These are phyloP conservation scores for Chiua sp. DNA, from an alignment of 1,284 basidiomycete species.

Conservation along the genomic window DNA sequence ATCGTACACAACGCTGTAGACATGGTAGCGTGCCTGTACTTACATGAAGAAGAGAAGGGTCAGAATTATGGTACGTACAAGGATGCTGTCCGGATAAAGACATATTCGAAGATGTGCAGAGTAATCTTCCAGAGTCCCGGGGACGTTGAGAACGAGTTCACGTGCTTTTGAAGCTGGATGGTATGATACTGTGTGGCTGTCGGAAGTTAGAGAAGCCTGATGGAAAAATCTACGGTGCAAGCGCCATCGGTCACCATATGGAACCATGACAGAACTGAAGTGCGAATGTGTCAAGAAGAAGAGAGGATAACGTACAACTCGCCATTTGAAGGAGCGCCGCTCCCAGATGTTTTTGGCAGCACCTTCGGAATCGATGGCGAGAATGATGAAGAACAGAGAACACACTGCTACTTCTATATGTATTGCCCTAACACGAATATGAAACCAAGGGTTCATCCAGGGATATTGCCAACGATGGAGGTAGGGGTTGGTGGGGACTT, in stretches of 20 bases:
- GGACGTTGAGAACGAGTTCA: slow-evolving; percentile 35
- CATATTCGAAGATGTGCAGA: not conserved
- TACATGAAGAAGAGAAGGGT: not conserved
- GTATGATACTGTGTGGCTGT: slow-evolving; percentile 26
- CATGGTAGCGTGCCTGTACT: not conserved
- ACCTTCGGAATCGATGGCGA: slow-evolving; percentile 33
- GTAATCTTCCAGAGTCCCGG: slow-evolving; percentile 28
- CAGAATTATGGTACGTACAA: not conserved
- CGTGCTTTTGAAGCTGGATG: slow-evolving; percentile 28
- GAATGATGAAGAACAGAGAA: not conserved
- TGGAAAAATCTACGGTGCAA: slow-evolving; percentile 35
- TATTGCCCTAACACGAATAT: slow-evolving; percentile 30
- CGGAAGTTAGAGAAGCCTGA: slow-evolving; percentile 31
- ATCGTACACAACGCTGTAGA: not conserved
- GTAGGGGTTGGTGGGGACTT: slow-evolving; percentile 32
- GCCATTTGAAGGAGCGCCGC: slow-evolving; percentile 35
- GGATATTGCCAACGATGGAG: slow-evolving; percentile 32
- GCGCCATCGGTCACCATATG: slow-evolving; percentile 35
- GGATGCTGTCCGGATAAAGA: not conserved
- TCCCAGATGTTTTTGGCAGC: slow-evolving; percentile 34
- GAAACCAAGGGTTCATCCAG: slow-evolving; percentile 29
- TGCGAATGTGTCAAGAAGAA: slow-evolving; percentile 20
- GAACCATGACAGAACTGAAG: slow-evolving; percentile 34
- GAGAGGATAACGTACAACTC: slow-evolving; percentile 27
- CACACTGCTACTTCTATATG: slow-evolving; percentile 26